Base-by-base conservation (phyloP, 805 yeast species). In the Suhomyces faveliae region DNA sequence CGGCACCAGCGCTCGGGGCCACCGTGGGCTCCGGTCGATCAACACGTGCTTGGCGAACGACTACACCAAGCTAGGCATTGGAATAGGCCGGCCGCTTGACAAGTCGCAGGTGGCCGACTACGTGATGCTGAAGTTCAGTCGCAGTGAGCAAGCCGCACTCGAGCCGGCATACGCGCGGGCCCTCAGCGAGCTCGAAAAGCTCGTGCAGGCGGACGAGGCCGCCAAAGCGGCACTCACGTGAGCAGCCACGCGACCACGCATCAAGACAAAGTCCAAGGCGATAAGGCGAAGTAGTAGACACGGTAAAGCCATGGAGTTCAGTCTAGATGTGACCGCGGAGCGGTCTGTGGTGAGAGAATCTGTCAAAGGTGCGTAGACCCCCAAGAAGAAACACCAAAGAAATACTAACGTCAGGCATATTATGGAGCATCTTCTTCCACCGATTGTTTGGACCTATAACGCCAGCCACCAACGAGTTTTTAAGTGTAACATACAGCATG, bases 21-120 rank as follows among this genome's bases (percentile, higher is more conserved):
- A 91, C 58, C 89, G 89, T 59, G 97, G 97, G 0, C 70, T 91
- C 22, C 76, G 77, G 51, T 79, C 85, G 35, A 76, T 91, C 3
- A 77, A 76, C 39, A 53, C 62, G 5, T 37, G 49, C 19, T 62
- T 77, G 30, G 84, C 84, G 0, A 70, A 73, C 29, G 73, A 71
- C 13, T 88, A 84, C 59, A 74, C 80, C n/a, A 79, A 88, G 43
- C 60, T 90, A 11, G 80, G 85, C 13, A 71, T 90, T 7, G 97
- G 97, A 0, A 86, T 91, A 12, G 96, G 89, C 1, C 71, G 87
- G 46, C 85, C 91, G 0, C 67, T 63, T 5, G 58, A 67, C 5
- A 70, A 79, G 44, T 73, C 72, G 37, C 60, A 65, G 0, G 85
- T 87, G 2, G 78, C 85, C 0, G 68, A 78, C 11, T 85, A 82